Base-by-base conservation (phyloP, 2,329 filamentous ascomycete species). In the Lachnellula arida region DNA sequence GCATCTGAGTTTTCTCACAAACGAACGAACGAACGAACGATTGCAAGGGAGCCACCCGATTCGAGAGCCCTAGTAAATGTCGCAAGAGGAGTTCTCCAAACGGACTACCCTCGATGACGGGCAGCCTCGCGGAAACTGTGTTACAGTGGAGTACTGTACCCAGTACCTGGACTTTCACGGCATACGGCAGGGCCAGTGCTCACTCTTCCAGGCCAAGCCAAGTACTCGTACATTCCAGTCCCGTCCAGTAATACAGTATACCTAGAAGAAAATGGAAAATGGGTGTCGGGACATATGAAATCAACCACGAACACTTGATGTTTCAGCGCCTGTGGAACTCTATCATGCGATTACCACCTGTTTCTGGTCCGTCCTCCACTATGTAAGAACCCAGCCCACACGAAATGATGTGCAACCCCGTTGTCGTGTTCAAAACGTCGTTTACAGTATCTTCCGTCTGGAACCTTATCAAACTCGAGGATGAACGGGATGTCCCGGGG, bases 251-350 rank as follows among this genome's bases (percentile, higher is more conserved):
- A 9, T 11, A 48, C 37, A 49, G 44, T 17, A 15, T n/a, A n/a
- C n/a, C n/a, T 14, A 43, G 23, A 28, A 34, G n/a, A 49, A 25
- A 46, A 19, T 22, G n/a, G 35, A 8, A 22, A 42, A 35, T 19
- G 40, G 34, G 34, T 42, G 15, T 53, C 39, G 49, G 35, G 51
- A 35, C 42, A 47, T 48, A 49, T 49, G 52, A 65, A 62, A 60
- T 57, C 51, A 57, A 57, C 50, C 56, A 63, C 64, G 51, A 67
- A 69, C 67, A 68, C 59, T 63, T 65, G 56, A 54, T 65, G 67
- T 69, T 69, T 69, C 67, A 61, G 53, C 56, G 47, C 40, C 25
- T 55, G 62, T 52, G 63, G 39, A 39, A 61, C 66, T 65, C 64
- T 51, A 53, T 65, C 59, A 66, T 66, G 61, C 64, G 58, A 54